Evolutionary conservation across 306 rosid genomes (phyloP).

Genomic region (Castanea mollissima): DNA sequence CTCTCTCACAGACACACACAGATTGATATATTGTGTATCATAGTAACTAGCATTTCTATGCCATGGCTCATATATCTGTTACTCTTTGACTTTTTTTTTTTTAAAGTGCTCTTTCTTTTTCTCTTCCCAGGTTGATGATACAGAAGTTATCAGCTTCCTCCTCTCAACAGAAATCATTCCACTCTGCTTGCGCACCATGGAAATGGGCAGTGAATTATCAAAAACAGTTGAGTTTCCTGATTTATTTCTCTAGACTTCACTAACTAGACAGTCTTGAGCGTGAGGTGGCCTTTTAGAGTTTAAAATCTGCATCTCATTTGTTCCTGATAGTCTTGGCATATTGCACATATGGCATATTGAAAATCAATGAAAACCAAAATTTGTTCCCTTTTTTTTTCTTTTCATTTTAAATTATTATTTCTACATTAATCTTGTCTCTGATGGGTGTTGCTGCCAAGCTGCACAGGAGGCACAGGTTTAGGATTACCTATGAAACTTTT

Average conservation of each 20-base stretch:
- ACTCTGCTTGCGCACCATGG: constrained; percentile 79
- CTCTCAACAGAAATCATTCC: constrained; percentile 80
- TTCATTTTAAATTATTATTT: not conserved
- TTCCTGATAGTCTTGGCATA: not conserved
- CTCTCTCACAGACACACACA: accelerated
- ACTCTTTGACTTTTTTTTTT: not conserved
- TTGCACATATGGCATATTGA: not conserved
- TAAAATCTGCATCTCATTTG: not conserved
- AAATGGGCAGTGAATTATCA: constrained; percentile 78
- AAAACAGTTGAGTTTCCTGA: constrained; percentile 71
- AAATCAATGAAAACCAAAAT: not conserved
- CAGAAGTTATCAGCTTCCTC: constrained; percentile 71
- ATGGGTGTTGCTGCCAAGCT: not conserved
- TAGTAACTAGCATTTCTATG: not conserved
- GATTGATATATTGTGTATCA: not conserved
- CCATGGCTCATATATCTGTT: not conserved
- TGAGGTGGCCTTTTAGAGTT: not conserved
- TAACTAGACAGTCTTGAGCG: not conserved
- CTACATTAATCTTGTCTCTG: not conserved
- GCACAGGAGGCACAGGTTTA: not conserved
- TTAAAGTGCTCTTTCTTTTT: constrained; percentile 1
- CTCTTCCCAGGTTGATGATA: constrained; percentile 61
- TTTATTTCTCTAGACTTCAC: constrained; percentile 1
- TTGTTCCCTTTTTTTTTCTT: not conserved
- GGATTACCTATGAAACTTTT: not conserved